phyloP scores from a whole-genome alignment of 495 filamentous ascomycete genomes.

The Penicillium cinerascens region DNA sequence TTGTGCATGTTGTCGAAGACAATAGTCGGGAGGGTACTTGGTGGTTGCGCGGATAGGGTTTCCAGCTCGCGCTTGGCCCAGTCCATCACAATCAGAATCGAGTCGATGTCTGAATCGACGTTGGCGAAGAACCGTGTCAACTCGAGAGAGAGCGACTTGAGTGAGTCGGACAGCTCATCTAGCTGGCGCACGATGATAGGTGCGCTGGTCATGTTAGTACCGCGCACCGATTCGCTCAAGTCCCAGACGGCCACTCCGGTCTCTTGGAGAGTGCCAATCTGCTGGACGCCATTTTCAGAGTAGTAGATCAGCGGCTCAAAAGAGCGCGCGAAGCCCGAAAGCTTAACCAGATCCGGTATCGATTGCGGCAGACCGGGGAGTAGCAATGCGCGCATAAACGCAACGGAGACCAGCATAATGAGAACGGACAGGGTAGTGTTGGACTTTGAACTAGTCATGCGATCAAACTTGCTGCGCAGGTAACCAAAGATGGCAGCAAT shows the following conservation, averaged over 20 bases:
- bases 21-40: slow-evolving; percentile 55
- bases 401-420: slow-evolving; percentile 54
- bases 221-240: slow-evolving; percentile 78
- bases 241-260: slow-evolving; percentile 91
- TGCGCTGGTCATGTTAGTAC: slow-evolving; percentile 84
- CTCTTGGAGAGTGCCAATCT: slow-evolving; percentile 81
- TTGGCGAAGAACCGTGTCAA: slow-evolving; percentile 86
- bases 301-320: slow-evolving; percentile 92
- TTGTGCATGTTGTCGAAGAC: slow-evolving; percentile 77
- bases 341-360: slow-evolving; percentile 84
- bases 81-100: slow-evolving; percentile 89
- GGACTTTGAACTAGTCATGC: slow-evolving; percentile 56
- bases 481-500: slow-evolving; percentile 70
- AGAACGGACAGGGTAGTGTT: slow-evolving; percentile 61
- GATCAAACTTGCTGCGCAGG: slow-evolving; percentile 53
- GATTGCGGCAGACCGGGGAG: slow-evolving; percentile 62
- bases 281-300: slow-evolving; percentile 79
- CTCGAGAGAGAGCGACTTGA: slow-evolving; percentile 77
- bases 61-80: slow-evolving; percentile 83
- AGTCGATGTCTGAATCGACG: slow-evolving; percentile 87
- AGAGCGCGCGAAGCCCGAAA: slow-evolving; percentile 78
- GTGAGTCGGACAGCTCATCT: slow-evolving; percentile 74
- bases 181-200: slow-evolving; percentile 80
- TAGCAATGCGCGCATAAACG: slow-evolving; percentile 61
- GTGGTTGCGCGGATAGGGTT: slow-evolving; percentile 50